Evolutionary conservation across 768 basidiomycete genomes (phyloP).

Genomic region (Crucibulum laeve): DNA sequence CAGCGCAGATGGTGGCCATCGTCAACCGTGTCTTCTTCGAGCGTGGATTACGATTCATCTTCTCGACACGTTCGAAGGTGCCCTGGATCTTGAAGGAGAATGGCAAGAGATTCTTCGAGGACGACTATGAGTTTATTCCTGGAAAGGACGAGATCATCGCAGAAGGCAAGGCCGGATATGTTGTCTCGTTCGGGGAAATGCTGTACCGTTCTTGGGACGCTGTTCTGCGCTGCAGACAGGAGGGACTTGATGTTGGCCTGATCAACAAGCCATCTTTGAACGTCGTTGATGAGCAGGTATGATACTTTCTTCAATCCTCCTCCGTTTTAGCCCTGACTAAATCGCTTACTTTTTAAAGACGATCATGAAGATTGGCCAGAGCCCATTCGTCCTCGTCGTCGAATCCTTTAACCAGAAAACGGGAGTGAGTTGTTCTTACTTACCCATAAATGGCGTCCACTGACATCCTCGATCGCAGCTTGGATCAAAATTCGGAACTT

Average conservation of each 20-base stretch:
- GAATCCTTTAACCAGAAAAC: conserved; percentile 90
- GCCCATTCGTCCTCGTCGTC: conserved; percentile 77
- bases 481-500: conserved; percentile 81
- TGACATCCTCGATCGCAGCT: conserved; percentile 32
- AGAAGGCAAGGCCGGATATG: conserved; percentile 77
- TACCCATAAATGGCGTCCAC: conserved; percentile 1
- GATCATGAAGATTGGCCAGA: conserved; percentile 67
- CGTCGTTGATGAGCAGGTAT: conserved; percentile 75
- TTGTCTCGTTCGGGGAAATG: conserved; percentile 86
- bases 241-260: conserved; percentile 77
- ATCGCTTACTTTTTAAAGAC: conserved; percentile 26
- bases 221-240: conserved; percentile 64
- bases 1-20: conserved; percentile 75
- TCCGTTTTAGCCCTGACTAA: background rate
- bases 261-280: conserved; percentile 86
- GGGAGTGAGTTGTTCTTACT: conserved; percentile 37
- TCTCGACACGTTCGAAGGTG: conserved; percentile 87
- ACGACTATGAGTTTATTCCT: conserved; percentile 73
- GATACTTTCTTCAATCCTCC: conserved; percentile 3
- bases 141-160: conserved; percentile 82
- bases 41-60: conserved; percentile 78
- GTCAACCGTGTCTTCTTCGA: conserved; percentile 80
- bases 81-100: conserved; percentile 81
- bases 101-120: conserved; percentile 61
- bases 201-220: conserved; percentile 82